Evolutionary conservation across 2,329 filamentous ascomycete genomes (phyloP), one percentile per base, ranked within the genome.

Genomic region (Colletotrichum tropicicola): DNA sequence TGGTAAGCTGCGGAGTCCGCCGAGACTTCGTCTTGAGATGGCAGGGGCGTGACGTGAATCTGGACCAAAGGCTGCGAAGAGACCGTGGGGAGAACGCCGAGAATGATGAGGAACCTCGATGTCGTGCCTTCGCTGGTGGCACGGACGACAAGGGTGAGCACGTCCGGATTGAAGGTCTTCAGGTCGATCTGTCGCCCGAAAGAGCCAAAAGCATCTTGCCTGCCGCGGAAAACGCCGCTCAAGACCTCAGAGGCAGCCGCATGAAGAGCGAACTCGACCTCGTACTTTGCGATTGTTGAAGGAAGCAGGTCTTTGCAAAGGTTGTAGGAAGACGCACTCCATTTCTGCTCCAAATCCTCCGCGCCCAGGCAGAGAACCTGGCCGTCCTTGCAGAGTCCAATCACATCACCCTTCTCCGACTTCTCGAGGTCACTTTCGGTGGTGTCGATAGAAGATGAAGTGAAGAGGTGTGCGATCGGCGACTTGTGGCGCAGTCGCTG

Each of bases 301-400:
- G 77, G 73, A 6, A 78, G 67, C 28, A 80, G 69, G 32, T 83
- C 82, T 52, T 80, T 80, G 30, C 76, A 74, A 47, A 85, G 74
- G 4, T 73, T 77, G 10, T 80, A 78, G 2, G 82, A 71, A 9
- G 81, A 79, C 9, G 79, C 79, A 57, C 75, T 77, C 84, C 84
- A 87, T 69, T 75, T 82, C 57, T 82, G 75, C 62, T 81, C 70
- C 19, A 87, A 73, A 5, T 72, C 79, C 59, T 91, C 87, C 3
- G 86, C 85, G 47, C 89, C 86, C 13, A 92, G 78, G 59, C 87
- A 89, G 8, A 86, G 71, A 19, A 91, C 78, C 62, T 89, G 83
- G 35, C 91, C 91, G 66, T 89, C 83, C 43, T 84, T 78, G 60
- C 87, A 86, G 1, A 92, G 81, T 2, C 83, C 81, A 21, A 92